phyloP scores from a whole-genome alignment of 2,329 filamentous ascomycete genomes.

The Fulvia fulva region DNA sequence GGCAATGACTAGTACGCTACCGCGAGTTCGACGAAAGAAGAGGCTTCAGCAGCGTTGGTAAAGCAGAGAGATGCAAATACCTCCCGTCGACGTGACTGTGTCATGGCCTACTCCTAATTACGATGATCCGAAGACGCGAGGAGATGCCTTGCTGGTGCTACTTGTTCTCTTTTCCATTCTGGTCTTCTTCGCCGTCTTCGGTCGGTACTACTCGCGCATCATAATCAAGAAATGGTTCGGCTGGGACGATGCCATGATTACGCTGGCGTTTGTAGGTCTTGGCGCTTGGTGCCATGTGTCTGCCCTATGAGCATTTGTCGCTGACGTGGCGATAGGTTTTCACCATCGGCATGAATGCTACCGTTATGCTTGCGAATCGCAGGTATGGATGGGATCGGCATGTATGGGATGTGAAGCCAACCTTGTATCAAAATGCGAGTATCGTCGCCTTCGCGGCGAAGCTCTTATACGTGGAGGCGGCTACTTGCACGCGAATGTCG shows the following conservation, averaged over 20 bases:
- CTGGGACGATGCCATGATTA: constrained; percentile 34
- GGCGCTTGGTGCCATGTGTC: background rate
- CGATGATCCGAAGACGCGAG: constrained; percentile 39
- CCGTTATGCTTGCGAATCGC: constrained; percentile 42
- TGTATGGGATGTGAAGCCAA: constrained; percentile 38
- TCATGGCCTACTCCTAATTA: constrained; percentile 42
- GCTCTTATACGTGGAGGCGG: constrained; percentile 39
- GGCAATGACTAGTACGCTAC: constrained; percentile 2
- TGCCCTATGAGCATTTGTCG: background rate
- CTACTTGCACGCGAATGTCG: constrained; percentile 43
- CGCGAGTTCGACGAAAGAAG: background rate
- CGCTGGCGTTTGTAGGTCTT: background rate
- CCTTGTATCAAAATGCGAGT: constrained; percentile 23
- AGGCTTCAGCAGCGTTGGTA: background rate
- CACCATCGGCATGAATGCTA: constrained; percentile 36
- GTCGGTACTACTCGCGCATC: constrained; percentile 40
- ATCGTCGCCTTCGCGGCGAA: constrained; percentile 44
- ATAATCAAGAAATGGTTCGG: constrained; percentile 42
- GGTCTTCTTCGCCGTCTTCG: constrained; percentile 34
- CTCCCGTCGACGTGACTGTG: constrained; percentile 32
- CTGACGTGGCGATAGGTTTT: background rate
- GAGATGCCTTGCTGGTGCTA: constrained; percentile 38
- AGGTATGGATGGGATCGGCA: constrained; percentile 43
- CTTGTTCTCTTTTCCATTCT: constrained; percentile 39
- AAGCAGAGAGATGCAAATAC: constrained; percentile 21